A percentile compares a stretch with the other conserved stretches of the same genome.
phyloP scores from a whole-genome alignment of 192 early-diverging fungal genomes.

The Glomus cerebriforme region DNA sequence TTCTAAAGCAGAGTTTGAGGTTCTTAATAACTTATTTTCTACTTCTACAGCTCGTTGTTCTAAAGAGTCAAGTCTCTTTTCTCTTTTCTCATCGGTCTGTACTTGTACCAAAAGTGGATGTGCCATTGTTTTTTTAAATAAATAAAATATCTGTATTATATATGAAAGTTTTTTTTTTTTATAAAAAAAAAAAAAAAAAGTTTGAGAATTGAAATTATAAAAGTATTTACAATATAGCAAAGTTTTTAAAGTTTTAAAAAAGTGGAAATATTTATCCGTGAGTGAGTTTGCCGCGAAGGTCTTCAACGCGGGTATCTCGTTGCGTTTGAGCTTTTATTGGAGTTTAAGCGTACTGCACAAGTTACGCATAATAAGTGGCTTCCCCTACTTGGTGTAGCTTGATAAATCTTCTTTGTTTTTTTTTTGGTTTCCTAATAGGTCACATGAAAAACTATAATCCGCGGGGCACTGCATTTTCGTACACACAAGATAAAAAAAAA shows the following conservation, averaged over 20 bases:
- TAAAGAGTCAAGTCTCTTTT: conserved; percentile 20
- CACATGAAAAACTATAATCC: conserved; percentile 4
- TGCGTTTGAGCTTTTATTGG: neutral
- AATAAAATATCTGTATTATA: no score
- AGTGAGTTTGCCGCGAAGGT: neutral
- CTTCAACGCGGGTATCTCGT: neutral
- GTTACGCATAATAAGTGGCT: neutral
- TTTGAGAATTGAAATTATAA: neutral
- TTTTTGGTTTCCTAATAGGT: neutral
- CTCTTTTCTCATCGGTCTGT: conserved; percentile 17
- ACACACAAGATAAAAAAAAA: no score
- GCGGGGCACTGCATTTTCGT: no score
- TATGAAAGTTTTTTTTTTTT: neutral
- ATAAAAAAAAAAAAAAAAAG: no score
- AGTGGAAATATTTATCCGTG: no score
- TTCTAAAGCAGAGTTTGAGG: conserved; percentile 4
- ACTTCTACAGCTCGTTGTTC: conserved; percentile 17
- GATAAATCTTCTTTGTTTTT: conserved; percentile 6
- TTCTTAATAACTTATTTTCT: conserved; percentile 25
- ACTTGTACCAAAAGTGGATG: conserved; percentile 7
- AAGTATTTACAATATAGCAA: neutral
- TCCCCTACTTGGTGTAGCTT: conserved; percentile 12
- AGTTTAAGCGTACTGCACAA: neutral
- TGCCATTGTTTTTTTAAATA: neutral
- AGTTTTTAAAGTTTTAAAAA: no score